Percentiles rank a stretch among this genome's conserved stretches.
Conservation (phyloP, 1,284 basidiomycete genomes). For the Malassezia pachydermatis region DNA sequence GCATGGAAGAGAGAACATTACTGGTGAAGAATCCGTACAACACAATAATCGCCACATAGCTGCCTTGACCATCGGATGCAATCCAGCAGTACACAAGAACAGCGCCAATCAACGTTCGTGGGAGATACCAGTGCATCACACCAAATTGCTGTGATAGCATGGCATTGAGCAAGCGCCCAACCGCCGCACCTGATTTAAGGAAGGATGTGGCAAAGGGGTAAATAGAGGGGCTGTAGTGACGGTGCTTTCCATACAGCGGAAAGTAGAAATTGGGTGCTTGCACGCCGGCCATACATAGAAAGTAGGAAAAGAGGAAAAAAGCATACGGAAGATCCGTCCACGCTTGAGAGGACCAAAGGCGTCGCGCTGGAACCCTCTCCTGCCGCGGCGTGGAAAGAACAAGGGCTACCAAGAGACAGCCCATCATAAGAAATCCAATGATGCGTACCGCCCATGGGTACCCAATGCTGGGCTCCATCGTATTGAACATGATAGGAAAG, state of each 20-base stretch:
- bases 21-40: conserved; percentile 34
- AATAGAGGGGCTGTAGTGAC: not conserved
- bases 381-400: conserved; percentile 1
- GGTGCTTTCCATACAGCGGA: conserved; percentile 2
- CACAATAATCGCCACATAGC: conserved; percentile 24
- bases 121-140: conserved; percentile 45
- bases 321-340: conserved; percentile 25
- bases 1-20: conserved; percentile 27
- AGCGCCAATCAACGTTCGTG: conserved; percentile 34
- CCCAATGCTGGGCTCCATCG: conserved; percentile 9
- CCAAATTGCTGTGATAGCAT: conserved; percentile 45
- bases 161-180: conserved; percentile 47
- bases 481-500: conserved; percentile 18
- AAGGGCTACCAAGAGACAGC: not conserved
- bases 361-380: not conserved
- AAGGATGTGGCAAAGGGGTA: conserved; percentile 13
- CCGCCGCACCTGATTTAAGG: conserved; percentile 28
- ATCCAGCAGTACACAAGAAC: conserved; percentile 28
- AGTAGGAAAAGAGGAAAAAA: conserved; percentile 21
- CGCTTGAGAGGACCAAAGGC: not conserved
- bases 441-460: conserved; percentile 18
- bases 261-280: conserved; percentile 30
- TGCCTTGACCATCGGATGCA: not conserved
- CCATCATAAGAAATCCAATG: conserved; percentile 18
- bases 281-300: conserved; percentile 28